Evolutionary conservation across 345 rosid genomes (phyloP).

Genomic region (Pseudoturritis turrita): DNA sequence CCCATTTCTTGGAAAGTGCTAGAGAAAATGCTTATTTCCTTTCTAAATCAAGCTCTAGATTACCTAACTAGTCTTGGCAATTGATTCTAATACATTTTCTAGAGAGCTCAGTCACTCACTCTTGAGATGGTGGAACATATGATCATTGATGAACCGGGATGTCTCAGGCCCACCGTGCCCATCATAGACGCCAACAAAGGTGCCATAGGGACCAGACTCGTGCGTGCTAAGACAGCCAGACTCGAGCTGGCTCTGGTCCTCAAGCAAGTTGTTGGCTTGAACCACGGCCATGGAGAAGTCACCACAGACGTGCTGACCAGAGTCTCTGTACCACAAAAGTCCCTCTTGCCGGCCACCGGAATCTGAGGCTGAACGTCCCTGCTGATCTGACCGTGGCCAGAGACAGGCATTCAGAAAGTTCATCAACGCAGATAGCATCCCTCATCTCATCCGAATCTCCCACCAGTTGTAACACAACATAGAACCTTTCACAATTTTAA

Average conservation of each 20-base stretch:
- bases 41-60: background rate
- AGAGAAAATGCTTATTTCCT: background rate
- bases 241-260: constrained; percentile 92
- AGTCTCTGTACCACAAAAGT: constrained; percentile 72
- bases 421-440: constrained; percentile 86
- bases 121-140: constrained; percentile 74
- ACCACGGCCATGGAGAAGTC: constrained; percentile 95
- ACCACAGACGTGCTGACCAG: constrained; percentile 69
- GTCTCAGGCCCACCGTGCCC: constrained; percentile 97
- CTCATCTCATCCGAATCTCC: constrained; percentile 81
- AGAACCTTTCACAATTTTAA: background rate
- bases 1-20: background rate
- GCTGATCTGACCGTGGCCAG: constrained; percentile 67
- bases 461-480: constrained; percentile 52
- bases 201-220: constrained; percentile 69
- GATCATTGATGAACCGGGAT: constrained; percentile 65
- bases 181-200: constrained; percentile 85
- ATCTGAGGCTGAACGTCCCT: constrained; percentile 52
- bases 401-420: constrained; percentile 81
- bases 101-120: constrained; percentile 37
- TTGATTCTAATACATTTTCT: no score
- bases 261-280: constrained; percentile 85
- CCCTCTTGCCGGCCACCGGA: constrained; percentile 80
- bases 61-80: background rate
- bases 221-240: constrained; percentile 62